phyloP scores from a whole-genome alignment of 108 stramenopile species.

The Nitzschia sp. region DNA sequence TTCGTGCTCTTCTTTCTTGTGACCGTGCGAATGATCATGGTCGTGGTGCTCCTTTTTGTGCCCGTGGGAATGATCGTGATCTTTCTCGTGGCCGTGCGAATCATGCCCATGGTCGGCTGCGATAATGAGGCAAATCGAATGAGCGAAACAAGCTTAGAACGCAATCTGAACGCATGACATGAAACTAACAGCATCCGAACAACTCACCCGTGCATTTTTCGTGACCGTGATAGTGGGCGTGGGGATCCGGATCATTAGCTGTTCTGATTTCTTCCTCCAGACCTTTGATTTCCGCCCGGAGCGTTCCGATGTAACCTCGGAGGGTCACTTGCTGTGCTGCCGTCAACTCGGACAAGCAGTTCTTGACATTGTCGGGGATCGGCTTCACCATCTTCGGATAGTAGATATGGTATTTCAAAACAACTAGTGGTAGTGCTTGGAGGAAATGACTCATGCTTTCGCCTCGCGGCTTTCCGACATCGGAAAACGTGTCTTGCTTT shows the following conservation, averaged over 20 bases:
- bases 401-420: too few species aligned
- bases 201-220: constrained; percentile 48
- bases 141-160: too few species aligned
- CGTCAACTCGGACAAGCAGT: constrained; percentile 39
- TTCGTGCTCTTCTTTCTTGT: constrained; percentile 25
- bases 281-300: constrained; percentile 53
- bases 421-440: too few species aligned
- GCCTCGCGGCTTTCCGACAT: too few species aligned
- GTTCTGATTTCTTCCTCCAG: constrained; percentile 35
- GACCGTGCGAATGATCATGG: constrained; percentile 38
- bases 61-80: constrained; percentile 13
- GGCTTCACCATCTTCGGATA: constrained; percentile 38
- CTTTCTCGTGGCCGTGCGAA: constrained; percentile 4
- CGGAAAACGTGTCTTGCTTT: too few species aligned
- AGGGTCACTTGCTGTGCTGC: constrained; percentile 54
- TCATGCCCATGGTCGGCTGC: constrained; percentile 34
- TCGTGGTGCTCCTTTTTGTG: constrained; percentile 30
- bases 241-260: constrained; percentile 47
- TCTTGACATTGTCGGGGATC: constrained; percentile 59
- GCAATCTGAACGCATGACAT: too few species aligned
- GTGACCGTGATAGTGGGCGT: constrained; percentile 85
- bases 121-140: background rate
- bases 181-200: too few species aligned
- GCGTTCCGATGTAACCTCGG: constrained; percentile 52
- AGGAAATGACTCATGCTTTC: too few species aligned